Conservation (phyloP, 371 early-diverging fungal species). For the Dichotomocladium elegans region DNA sequence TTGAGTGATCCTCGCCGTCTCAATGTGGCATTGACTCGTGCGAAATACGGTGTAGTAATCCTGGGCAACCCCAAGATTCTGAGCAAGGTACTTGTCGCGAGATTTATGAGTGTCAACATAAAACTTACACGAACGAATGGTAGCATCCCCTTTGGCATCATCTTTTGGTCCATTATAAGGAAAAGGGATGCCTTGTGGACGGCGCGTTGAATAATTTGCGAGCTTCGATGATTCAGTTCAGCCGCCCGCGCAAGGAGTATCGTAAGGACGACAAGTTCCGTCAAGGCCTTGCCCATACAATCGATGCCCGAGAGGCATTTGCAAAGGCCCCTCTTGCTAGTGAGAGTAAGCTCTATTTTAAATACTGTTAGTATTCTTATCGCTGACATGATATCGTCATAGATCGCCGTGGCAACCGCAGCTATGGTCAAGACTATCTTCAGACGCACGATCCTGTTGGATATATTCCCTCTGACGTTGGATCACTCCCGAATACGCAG, state of each 20-base stretch:
- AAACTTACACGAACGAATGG: too few relatives aligned
- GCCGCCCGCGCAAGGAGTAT: conserved; percentile 66
- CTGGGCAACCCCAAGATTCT: conserved; percentile 97
- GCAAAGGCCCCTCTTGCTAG: conserved; percentile 56
- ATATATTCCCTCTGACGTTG: conserved; percentile 56
- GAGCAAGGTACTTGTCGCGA: conserved; percentile 52
- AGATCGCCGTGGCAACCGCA: conserved; percentile 50
- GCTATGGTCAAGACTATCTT: conserved; percentile 33
- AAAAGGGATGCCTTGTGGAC: conserved; percentile 88
- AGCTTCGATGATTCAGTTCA: conserved; percentile 81
- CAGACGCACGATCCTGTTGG: conserved; percentile 41
- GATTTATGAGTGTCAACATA: too few relatives aligned
- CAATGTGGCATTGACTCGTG: conserved; percentile 98
- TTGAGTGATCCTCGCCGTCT: conserved; percentile 95
- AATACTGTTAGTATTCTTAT: background rate
- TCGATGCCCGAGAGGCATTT: conserved; percentile 68
- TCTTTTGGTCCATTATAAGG: conserved; percentile 91
- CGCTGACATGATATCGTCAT: background rate
- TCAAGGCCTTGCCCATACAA: conserved; percentile 61
- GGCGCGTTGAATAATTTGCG: conserved; percentile 91
- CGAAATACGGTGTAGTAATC: conserved; percentile 92
- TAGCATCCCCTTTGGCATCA: conserved; percentile 95
- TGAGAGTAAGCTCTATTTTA: conserved; percentile 35
- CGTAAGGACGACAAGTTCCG: conserved; percentile 62
- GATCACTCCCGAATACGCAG: conserved; percentile 52